A percentile compares a stretch with the other conserved stretches of the same genome.
These are phyloP conservation scores for Linum tenue DNA, from an alignment of 345 rosid species.

Conservation along the genomic window DNA sequence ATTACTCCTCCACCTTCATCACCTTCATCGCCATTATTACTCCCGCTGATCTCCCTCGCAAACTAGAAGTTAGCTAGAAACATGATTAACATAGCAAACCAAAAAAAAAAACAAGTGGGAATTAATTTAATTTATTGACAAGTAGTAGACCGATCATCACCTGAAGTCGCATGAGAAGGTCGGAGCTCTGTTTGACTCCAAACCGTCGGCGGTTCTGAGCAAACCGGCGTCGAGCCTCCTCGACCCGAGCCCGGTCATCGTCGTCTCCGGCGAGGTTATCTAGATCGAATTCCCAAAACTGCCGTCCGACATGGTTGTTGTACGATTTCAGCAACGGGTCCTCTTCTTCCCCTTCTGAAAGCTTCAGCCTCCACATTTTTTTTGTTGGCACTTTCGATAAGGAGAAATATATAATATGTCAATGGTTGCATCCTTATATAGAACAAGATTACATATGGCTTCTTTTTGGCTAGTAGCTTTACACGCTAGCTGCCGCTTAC, in stretches of 20 bases:
- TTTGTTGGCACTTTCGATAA: not conserved
- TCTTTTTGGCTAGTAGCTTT: too few relatives aligned
- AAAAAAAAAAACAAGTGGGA: not conserved
- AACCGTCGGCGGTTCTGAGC: constrained; percentile 18
- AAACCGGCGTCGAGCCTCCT: constrained; percentile 24
- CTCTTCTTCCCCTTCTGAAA: constrained; percentile 29
- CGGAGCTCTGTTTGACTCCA: constrained; percentile 38
- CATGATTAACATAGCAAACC: not conserved
- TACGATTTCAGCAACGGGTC: constrained; percentile 15
- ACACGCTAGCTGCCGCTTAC: too few relatives aligned
- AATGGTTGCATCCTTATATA: too few relatives aligned
- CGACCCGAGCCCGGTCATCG: constrained; percentile 24
- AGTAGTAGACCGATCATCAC: constrained; percentile 12
- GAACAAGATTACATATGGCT: too few relatives aligned
- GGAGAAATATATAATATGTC: too few relatives aligned
- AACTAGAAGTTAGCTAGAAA: constrained; percentile 13
- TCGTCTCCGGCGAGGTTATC: constrained; percentile 19
- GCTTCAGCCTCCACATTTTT: constrained; percentile 53
- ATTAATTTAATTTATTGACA: not conserved
- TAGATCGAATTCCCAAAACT: constrained; percentile 46
- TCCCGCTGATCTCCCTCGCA: constrained; percentile 22
- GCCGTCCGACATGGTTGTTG: constrained; percentile 41
- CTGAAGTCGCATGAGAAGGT: constrained; percentile 45
- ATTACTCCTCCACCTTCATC: constrained; percentile 4
- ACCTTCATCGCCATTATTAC: constrained; percentile 3